phyloP scores from a whole-genome alignment of 768 basidiomycete species.

The Psilocybe sp. region DNA sequence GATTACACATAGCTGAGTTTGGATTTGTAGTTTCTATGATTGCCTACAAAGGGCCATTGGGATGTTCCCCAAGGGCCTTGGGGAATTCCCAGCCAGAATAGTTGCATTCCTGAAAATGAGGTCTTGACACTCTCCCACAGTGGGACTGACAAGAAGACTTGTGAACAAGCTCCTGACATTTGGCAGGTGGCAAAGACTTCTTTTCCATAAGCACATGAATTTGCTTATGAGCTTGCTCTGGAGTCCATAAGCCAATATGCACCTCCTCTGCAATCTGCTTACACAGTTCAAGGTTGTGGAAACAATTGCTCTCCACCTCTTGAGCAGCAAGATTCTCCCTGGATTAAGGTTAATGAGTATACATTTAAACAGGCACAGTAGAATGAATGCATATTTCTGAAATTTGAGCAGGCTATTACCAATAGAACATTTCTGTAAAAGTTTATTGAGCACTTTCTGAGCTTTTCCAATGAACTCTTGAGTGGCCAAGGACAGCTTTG shows the following conservation, averaged over 20 bases:
- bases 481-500: conserved; percentile 6
- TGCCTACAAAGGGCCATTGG: too few relatives aligned
- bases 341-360: background rate
- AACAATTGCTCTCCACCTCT: background rate
- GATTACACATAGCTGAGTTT: too few relatives aligned
- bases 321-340: background rate
- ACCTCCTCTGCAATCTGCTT: background rate
- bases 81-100: too few relatives aligned
- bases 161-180: background rate
- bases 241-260: background rate
- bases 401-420: conserved; percentile 7
- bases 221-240: background rate
- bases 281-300: background rate
- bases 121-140: too few relatives aligned
- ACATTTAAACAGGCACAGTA: background rate
- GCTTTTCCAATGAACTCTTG: conserved; percentile 4
- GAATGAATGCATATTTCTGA: conserved; percentile 8
- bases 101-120: too few relatives aligned
- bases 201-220: background rate
- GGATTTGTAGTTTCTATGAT: too few relatives aligned
- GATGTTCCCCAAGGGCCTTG: too few relatives aligned
- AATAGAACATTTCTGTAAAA: background rate
- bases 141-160: too few relatives aligned
- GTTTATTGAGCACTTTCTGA: background rate
- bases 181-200: background rate